These are phyloP conservation scores for Ceratocystis alfenasii DNA, from an alignment of 2,329 filamentous ascomycete species.

Conservation along the genomic window DNA sequence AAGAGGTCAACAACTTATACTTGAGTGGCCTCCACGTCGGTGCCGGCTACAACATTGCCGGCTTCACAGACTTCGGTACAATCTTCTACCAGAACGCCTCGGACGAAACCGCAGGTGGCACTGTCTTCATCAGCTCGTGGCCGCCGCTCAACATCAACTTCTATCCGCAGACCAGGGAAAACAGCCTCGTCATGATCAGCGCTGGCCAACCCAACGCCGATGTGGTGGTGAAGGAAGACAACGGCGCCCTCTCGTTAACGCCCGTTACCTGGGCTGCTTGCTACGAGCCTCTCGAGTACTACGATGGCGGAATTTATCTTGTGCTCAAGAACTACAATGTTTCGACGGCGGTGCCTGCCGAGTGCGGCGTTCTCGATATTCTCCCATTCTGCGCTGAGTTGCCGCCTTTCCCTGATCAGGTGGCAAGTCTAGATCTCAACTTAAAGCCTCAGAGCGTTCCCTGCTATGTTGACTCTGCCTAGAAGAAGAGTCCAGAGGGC, in stretches of 20 bases:
- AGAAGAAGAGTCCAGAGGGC: slow-evolving; percentile 12
- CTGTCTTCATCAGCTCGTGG: slow-evolving; percentile 32
- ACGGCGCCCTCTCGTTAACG: slow-evolving; percentile 27
- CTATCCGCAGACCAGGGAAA: slow-evolving; percentile 24
- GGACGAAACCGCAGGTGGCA: slow-evolving; percentile 27
- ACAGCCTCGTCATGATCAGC: slow-evolving; percentile 29
- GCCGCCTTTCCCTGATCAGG: slow-evolving; percentile 28
- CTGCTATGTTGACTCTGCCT: slow-evolving; percentile 20
- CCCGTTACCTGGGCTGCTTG: slow-evolving; percentile 35
- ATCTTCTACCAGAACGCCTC: slow-evolving; percentile 42
- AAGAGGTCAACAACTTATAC: slow-evolving; percentile 29
- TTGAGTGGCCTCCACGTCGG: slow-evolving; percentile 31
- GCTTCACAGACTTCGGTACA: slow-evolving; percentile 36
- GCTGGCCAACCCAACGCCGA: slow-evolving; percentile 29
- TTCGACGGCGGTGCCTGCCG: slow-evolving; percentile 28
- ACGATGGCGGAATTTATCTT: slow-evolving; percentile 28
- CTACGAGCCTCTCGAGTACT: slow-evolving; percentile 34
- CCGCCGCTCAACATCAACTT: slow-evolving; percentile 32
- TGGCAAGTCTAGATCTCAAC: not conserved
- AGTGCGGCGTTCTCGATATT: slow-evolving; percentile 35
- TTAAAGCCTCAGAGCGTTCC: not conserved
- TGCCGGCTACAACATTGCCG: slow-evolving; percentile 30
- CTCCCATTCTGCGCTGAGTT: slow-evolving; percentile 35
- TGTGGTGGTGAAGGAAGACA: slow-evolving; percentile 30
- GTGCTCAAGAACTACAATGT: slow-evolving; percentile 23